These are phyloP conservation scores for Aspergillus cavernicola DNA, from an alignment of 495 filamentous ascomycete genomes.

Conservation along the genomic window DNA sequence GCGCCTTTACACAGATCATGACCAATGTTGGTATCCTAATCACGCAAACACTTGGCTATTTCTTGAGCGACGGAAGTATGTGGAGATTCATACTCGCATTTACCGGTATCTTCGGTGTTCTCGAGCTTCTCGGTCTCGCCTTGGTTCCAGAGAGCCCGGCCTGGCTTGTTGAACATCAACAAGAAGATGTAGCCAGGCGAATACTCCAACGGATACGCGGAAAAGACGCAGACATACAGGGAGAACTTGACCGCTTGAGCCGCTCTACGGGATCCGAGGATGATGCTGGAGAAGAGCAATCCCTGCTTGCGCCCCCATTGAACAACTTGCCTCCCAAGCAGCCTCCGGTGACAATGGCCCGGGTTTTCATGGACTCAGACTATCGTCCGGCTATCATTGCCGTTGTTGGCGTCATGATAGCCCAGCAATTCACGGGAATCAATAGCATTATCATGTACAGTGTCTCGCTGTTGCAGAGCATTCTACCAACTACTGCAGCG, in stretches of 20 bases:
- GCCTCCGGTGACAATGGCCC: slow-evolving; percentile 60
- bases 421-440: slow-evolving; percentile 88
- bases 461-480: slow-evolving; percentile 73
- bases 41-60: slow-evolving; percentile 81
- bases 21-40: slow-evolving; percentile 90
- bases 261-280: slow-evolving; percentile 40
- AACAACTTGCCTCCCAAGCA: slow-evolving; percentile 23
- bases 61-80: slow-evolving; percentile 67
- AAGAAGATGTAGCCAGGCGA: slow-evolving; percentile 55
- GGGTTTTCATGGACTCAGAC: slow-evolving; percentile 58
- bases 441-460: slow-evolving; percentile 99
- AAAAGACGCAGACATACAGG: slow-evolving; percentile 60
- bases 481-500: slow-evolving; percentile 73
- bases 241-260: slow-evolving; percentile 68
- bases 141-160: slow-evolving; percentile 80
- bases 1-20: slow-evolving; percentile 87
- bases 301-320: slow-evolving; percentile 39
- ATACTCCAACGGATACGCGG: slow-evolving; percentile 74
- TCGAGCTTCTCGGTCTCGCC: slow-evolving; percentile 63
- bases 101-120: slow-evolving; percentile 62
- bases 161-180: slow-evolving; percentile 71
- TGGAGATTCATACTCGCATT: slow-evolving; percentile 82
- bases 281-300: slow-evolving; percentile 41
- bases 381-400: slow-evolving; percentile 77
- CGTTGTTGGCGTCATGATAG: slow-evolving; percentile 85